Base-by-base conservation (phyloP, 164 flowering plant genomes). In the Platanus orientalis region DNA sequence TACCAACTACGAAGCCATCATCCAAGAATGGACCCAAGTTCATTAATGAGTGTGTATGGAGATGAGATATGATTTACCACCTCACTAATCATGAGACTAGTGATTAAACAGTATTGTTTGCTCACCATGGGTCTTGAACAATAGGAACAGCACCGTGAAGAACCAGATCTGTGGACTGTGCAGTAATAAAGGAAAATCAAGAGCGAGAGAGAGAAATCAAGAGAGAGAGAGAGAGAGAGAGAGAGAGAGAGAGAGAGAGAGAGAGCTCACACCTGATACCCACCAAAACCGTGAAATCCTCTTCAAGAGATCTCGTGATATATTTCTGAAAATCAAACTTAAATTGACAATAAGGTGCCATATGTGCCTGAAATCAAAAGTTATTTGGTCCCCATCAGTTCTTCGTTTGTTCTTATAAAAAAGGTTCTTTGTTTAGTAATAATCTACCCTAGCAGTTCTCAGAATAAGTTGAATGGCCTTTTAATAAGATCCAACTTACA, bases 241-340 rank as follows among this genome's bases (percentile, higher is more conserved):
- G 1, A 54, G 4, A 44, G 14, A 17, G 17, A 60, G 36, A 24
- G 24, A 52, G 13, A 52, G 47, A 39, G 57, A 20, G n/a, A 48
- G 29, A 29, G 24, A 42, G 45, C 25, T 7, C 3, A 1, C 6
- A 90, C 97, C 89, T 90, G 68, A 90, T 88, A 1, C 88, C 86
- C 4, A 90, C 95, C 1, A 90, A 95, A 4, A 80, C 85, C 55
- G 88, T 88, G 86, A 90, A 90, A 71, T 90, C 97, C 60, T 88
- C 97, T 67, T 90, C 97, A 0, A 90, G 78, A 5, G 97, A 88
- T 77, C 92, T 75, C 0, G 81, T 83, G 61, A 88, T 88, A 67
- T 91, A 91, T 21, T 81, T 84, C 42, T 81, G 97, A 67, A 91
- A 91, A 68, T 91, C 73, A 53, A 91, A 91, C 14, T 67, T 77